Evolutionary conservation across 441 rosid species (phyloP), one percentile per base, ranked within the genome.

Genomic region (Gossypium laxum): DNA sequence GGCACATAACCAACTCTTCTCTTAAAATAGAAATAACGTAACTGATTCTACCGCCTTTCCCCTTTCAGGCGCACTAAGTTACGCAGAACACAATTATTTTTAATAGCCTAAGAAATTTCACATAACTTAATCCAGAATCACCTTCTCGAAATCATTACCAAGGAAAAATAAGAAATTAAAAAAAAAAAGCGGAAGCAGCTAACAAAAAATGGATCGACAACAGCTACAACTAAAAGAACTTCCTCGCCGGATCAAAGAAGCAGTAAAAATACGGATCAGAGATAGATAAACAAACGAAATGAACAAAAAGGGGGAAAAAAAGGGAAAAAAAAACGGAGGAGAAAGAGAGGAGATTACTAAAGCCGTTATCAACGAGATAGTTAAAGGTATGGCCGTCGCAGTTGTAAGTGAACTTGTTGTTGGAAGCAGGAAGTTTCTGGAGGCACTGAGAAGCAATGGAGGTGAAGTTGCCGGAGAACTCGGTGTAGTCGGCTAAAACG

Each of bases 351-450:
- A 32, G 60, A 70, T 75, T 81, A 89, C 94, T 77, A 82, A 82
- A 86, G 82, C 91, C 94, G 72, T 79, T 72, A 54, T 89, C 89
- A 63, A 86, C 89, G 75, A 87, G 91, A 77, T 83, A 89, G 77
- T 89, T 89, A 74, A 89, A 87, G 73, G 94, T 89, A 77, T 89
- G 94, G 38, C 90, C 91, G 54, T 89, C 94, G 89, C 94, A 89
- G 86, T 74, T 83, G 79, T 86, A 89, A 22, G 94, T 89, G 84
- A 87, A 89, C 85, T 85, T 89, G 80, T 81, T 87, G 82, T 82
- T 85, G 67, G 79, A 79, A 14, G 91, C 80, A 10, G 94, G 94
- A 19, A 87, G 94, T 61, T 89, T 89, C 78, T 86, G 91, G 47
- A 89, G 91, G 55, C 91, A 89, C 85, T 89, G 94, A 12, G 82